These are phyloP conservation scores for Pichia sp. DNA, from an alignment of 1,139 yeast species.

Conservation along the genomic window DNA sequence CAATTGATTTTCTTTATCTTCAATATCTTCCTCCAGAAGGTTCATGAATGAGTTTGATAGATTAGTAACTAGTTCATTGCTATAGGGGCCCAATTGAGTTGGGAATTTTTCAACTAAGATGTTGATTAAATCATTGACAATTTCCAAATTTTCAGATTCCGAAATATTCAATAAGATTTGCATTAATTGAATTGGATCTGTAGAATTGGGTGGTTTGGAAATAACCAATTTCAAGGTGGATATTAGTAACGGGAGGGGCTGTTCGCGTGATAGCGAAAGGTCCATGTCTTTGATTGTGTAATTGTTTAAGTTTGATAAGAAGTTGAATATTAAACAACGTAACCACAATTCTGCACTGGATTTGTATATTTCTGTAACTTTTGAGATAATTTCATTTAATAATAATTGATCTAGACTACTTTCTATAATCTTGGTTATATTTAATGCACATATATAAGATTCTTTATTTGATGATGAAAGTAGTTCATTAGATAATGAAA, in stretches of 20 bases:
- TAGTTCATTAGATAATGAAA: slow-evolving; percentile 21
- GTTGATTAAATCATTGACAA: slow-evolving; percentile 51
- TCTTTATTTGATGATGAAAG: slow-evolving; percentile 38
- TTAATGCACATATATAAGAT: slow-evolving; percentile 38
- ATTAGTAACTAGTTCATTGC: slow-evolving; percentile 42
- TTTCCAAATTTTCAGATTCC: slow-evolving; percentile 45
- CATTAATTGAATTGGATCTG: slow-evolving; percentile 33
- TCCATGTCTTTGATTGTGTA: not conserved
- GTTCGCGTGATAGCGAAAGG: no score
- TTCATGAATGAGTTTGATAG: slow-evolving; percentile 43
- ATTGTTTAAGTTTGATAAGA: slow-evolving; percentile 9
- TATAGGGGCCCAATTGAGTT: slow-evolving; percentile 49
- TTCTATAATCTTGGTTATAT: slow-evolving; percentile 43
- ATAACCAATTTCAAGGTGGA: slow-evolving; percentile 12
- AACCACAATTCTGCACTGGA: slow-evolving; percentile 31
- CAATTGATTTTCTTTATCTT: slow-evolving; percentile 40
- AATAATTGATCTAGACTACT: slow-evolving; percentile 33
- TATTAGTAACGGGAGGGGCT: slow-evolving; percentile 13
- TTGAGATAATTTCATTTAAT: not conserved
- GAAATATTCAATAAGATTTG: slow-evolving; percentile 46
- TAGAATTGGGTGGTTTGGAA: slow-evolving; percentile 1
- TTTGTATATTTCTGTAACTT: slow-evolving; percentile 3
- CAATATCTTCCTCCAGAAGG: slow-evolving; percentile 18
- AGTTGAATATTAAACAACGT: slow-evolving; percentile 13
- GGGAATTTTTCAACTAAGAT: slow-evolving; percentile 50